A percentile compares a stretch with the other conserved stretches of the same genome.
phyloP scores from a whole-genome alignment of 768 basidiomycete genomes.

The Suillus luteus region DNA sequence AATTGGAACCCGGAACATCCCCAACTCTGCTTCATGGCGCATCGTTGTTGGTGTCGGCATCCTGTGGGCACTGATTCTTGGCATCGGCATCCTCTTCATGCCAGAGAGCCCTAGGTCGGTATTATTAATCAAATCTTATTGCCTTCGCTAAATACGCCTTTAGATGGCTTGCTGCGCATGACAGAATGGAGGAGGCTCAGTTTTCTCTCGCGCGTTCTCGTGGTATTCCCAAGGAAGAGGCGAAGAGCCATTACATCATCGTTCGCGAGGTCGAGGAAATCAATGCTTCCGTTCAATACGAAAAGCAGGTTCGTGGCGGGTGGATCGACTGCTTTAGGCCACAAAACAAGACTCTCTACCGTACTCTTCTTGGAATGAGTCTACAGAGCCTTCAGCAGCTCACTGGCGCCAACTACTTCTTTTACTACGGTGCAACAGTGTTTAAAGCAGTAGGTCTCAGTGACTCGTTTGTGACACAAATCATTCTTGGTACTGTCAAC shows the following conservation, averaged over 20 bases:
- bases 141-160: conserved; percentile 4
- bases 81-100: conserved; percentile 68
- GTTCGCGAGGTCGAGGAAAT: conserved; percentile 59
- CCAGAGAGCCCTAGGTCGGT: conserved; percentile 60
- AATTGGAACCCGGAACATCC: conserved; percentile 60
- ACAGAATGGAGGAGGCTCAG: conserved; percentile 50
- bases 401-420: conserved; percentile 71
- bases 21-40: conserved; percentile 58
- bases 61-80: conserved; percentile 62
- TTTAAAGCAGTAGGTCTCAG: conserved; percentile 66
- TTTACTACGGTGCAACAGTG: conserved; percentile 67
- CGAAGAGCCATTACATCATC: conserved; percentile 43
- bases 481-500: conserved; percentile 75
- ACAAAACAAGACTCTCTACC: conserved; percentile 58
- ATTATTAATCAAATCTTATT: not conserved
- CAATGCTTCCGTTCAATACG: conserved; percentile 48
- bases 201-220: conserved; percentile 48
- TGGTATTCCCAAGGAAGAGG: conserved; percentile 46
- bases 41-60: conserved; percentile 62
- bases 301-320: conserved; percentile 46
- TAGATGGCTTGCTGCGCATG: conserved; percentile 59
- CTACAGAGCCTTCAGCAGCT: conserved; percentile 75
- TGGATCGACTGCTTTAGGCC: conserved; percentile 73
- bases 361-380: conserved; percentile 63
- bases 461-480: conserved; percentile 71